These are phyloP conservation scores for Saturnispora galanensis DNA, from an alignment of 805 yeast species.

Conservation along the genomic window DNA sequence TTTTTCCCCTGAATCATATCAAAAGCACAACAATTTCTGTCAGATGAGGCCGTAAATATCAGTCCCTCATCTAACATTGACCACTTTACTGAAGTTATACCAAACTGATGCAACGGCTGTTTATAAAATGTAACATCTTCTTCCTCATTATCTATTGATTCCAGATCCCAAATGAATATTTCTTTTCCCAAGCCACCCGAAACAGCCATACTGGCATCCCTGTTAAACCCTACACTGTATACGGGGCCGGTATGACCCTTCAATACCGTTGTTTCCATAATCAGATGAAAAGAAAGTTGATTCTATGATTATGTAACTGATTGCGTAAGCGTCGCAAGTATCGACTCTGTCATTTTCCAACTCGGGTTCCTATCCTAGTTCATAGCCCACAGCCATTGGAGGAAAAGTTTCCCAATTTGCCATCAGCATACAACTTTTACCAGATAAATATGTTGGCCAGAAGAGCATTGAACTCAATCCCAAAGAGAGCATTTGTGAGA, in stretches of 20 bases:
- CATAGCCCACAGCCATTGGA: neutral
- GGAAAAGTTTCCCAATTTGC: neutral
- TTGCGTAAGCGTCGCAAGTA: neutral
- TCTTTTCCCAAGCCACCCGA: conserved; percentile 53
- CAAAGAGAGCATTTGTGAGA: conserved; percentile 26
- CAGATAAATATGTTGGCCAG: conserved; percentile 27
- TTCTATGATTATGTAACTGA: neutral
- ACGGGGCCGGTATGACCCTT: conserved; percentile 49
- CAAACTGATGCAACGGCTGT: conserved; percentile 40
- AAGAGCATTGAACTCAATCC: conserved; percentile 29
- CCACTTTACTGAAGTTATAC: conserved; percentile 56
- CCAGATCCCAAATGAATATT: conserved; percentile 19
- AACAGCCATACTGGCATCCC: conserved; percentile 43
- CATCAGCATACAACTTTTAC: neutral
- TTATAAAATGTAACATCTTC: neutral
- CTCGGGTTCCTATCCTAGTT: no score
- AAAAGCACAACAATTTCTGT: conserved; percentile 50
- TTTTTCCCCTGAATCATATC: conserved; percentile 50
- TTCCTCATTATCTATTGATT: neutral
- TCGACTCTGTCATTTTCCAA: conserved; percentile 1
- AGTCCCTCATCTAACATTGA: conserved; percentile 30
- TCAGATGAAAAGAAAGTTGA: neutral
- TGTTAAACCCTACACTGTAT: conserved; percentile 41
- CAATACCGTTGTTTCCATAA: conserved; percentile 16
- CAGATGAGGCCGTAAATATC: conserved; percentile 50